phyloP scores from a whole-genome alignment of 352 stramenopile species.

The Phytopythium vexans region DNA sequence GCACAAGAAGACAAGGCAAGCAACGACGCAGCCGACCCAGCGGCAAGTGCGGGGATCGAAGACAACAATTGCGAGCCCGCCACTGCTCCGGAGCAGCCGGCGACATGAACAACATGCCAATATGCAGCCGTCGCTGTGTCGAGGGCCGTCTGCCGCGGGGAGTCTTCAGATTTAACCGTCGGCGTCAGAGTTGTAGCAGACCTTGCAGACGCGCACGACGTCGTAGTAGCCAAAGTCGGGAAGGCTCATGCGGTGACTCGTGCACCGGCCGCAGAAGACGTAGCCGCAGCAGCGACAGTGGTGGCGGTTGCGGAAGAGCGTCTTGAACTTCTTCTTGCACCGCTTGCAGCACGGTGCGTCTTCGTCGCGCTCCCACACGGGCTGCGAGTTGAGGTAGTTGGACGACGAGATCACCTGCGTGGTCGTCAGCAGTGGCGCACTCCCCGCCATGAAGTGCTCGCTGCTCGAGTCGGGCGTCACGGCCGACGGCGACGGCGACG shows the following conservation, averaged over 20 bases:
- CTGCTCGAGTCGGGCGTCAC: slow-evolving; percentile 14
- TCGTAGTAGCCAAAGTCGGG: slow-evolving; percentile 88
- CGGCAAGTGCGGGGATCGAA: no score
- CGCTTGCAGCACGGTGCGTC: slow-evolving; percentile 83
- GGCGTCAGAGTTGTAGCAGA: slow-evolving; percentile 80
- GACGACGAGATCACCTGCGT: slow-evolving; percentile 63
- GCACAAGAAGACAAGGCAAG: neutral
- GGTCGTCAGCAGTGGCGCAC: slow-evolving; percentile 56
- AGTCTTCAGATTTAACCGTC: no score
- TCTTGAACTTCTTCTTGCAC: slow-evolving; percentile 90
- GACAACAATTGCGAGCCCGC: no score
- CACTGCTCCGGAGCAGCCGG: no score
- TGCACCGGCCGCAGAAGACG: slow-evolving; percentile 79
- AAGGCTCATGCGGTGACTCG: slow-evolving; percentile 81
- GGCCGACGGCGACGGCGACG: slow-evolving; percentile 23
- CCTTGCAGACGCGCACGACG: slow-evolving; percentile 74
- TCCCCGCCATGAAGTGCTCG: slow-evolving; percentile 45
- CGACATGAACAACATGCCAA: no score
- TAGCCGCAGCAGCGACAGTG: slow-evolving; percentile 85
- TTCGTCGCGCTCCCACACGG: slow-evolving; percentile 80
- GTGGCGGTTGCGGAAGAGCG: slow-evolving; percentile 74
- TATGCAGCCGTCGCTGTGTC: no score
- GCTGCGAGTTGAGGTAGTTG: slow-evolving; percentile 72
- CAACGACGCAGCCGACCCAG: neutral
- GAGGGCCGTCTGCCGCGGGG: no score